Base-by-base conservation (phyloP, 176 grass and related monocot genomes). In the Oryza rufipogon region DNA sequence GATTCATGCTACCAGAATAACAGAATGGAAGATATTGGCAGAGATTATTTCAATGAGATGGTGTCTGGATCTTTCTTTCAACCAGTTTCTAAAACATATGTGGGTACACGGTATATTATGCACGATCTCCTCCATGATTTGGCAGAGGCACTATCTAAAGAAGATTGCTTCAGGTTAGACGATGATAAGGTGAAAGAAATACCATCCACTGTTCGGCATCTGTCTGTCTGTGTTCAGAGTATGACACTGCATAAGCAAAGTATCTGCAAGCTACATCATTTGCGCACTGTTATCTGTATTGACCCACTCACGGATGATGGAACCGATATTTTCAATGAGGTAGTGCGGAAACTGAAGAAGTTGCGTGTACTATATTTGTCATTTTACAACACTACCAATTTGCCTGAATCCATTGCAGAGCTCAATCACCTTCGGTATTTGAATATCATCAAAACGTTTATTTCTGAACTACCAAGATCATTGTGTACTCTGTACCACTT, bases 111-210 rank as follows among this genome's bases (percentile, higher is more conserved):
- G 46, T 56, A 75, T 9, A 6, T 20, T 12, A 75, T 58, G 47
- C 73, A 75, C 19, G 73, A 75, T 75, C 48, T 34, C 23, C 0
- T 75, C 19, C 26, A 75, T 58, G 73, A 75, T 58, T 49, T 49
- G 13, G 47, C 47, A 4, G 47, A 49, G 47, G 1, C 47, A 0
- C 47, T 49, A 0, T 0, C 0, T 49, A 49, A 0, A 56, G 82
- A 76, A 56, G 82, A 82, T 13, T 74, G 17, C 41, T 83, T 83
- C 5, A 83, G 81, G 49, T 65, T 83, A 83, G 70, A 83, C 6
- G 81, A 83, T 33, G 81, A 65, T 1, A 42, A 56, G 2, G 17
- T 65, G 25, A 6, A 25, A 48, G 56, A 83, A 83, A 83, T 74
- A 74, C 81, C 70, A 5, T 0, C 0, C 6, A 83, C 22, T 22